Evolutionary conservation across 176 grass and related monocot species (phyloP).

Genomic region (Triticum monococcum): DNA sequence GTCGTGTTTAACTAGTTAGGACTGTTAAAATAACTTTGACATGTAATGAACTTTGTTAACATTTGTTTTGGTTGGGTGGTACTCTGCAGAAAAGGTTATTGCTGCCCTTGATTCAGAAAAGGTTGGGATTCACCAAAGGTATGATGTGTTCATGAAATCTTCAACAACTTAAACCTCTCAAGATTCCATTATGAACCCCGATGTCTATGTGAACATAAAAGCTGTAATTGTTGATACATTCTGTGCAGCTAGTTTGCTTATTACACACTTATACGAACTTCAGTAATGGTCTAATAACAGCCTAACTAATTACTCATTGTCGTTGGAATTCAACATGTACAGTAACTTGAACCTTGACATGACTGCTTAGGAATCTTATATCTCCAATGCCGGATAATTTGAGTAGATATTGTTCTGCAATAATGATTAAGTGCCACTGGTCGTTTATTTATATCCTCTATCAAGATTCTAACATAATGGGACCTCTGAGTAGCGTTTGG

Average conservation of each 20-base stretch:
- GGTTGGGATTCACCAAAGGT: slow-evolving; percentile 89
- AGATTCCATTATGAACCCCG: neutral
- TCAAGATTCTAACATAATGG: neutral
- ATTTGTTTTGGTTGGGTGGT: slow-evolving; percentile 28
- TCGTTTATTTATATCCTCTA: neutral
- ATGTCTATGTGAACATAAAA: slow-evolving; percentile 2
- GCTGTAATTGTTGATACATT: neutral
- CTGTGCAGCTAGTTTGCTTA: slow-evolving; percentile 13
- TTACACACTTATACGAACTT: neutral
- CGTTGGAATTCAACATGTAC: neutral
- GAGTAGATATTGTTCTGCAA: neutral
- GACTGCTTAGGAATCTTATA: neutral
- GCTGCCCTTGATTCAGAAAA: slow-evolving; percentile 78
- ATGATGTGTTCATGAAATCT: slow-evolving; percentile 25
- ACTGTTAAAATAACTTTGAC: neutral
- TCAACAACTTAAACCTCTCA: neutral
- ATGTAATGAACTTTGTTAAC: neutral
- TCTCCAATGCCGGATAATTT: neutral
- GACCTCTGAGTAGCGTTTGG: neutral
- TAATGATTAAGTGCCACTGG: neutral
- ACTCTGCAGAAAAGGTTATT: slow-evolving; percentile 80
- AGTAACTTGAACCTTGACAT: neutral
- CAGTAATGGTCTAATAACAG: neutral
- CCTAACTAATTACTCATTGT: neutral
- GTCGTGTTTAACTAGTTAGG: slow-evolving; percentile 7